Evolutionary conservation across 352 stramenopile genomes (phyloP).

Genomic region (Phytophthora podocarpi): DNA sequence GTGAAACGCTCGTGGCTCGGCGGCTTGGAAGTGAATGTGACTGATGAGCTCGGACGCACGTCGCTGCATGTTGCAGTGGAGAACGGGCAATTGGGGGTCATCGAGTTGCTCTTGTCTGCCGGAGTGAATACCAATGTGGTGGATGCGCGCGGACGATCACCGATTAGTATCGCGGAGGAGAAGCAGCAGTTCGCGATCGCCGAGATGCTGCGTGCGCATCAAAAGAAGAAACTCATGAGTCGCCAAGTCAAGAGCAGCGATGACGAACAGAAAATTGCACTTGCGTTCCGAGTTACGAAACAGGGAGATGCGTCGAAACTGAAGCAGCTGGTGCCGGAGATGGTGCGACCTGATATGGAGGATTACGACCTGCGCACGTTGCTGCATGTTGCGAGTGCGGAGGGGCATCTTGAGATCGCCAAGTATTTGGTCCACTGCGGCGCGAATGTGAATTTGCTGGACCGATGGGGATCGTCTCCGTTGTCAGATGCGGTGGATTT

Average conservation of each 20-base stretch:
- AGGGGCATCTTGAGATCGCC: constrained; percentile 59
- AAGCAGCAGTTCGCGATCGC: constrained; percentile 58
- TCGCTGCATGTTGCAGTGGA: constrained; percentile 84
- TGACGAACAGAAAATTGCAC: constrained; percentile 49
- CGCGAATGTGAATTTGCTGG: constrained; percentile 78
- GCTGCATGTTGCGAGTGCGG: constrained; percentile 75
- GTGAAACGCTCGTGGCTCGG: constrained; percentile 81
- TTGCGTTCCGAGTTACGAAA: constrained; percentile 68
- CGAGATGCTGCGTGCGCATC: constrained; percentile 66
- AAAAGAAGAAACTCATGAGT: constrained; percentile 53
- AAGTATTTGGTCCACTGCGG: constrained; percentile 73
- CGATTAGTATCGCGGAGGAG: constrained; percentile 71
- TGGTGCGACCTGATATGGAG: constrained; percentile 69
- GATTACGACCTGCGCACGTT: constrained; percentile 80
- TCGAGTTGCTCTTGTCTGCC: constrained; percentile 78
- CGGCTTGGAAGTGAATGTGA: constrained; percentile 63
- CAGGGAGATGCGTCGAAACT: constrained; percentile 53
- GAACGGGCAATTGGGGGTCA: constrained; percentile 66
- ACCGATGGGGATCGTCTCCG: constrained; percentile 79
- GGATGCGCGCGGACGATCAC: constrained; percentile 59
- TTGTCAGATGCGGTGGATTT: constrained; percentile 81
- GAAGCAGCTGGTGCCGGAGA: constrained; percentile 54
- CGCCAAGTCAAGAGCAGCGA: constrained; percentile 37
- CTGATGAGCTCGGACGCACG: constrained; percentile 57
- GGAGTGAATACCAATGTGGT: constrained; percentile 65